Evolutionary conservation across 495 filamentous ascomycete species (phyloP), one percentile per base, ranked within the genome.

Genomic region (Penicillium cinerascens): DNA sequence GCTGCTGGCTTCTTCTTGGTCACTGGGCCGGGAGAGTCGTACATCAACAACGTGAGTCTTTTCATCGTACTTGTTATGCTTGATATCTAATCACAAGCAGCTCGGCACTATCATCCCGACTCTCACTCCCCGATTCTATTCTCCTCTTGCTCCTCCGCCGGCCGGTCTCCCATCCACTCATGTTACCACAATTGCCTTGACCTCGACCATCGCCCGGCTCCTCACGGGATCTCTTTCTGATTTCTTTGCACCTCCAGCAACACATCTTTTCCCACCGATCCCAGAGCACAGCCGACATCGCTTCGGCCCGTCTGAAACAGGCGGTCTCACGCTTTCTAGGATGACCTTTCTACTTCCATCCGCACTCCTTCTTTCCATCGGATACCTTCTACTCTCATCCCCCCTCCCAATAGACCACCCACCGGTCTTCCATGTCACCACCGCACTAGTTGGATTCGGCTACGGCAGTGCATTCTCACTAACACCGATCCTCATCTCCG

Each of bases 381-480:
- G 90, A 40, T 84, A 90, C 42, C 67, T 90, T 20, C 69, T 89
- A 26, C 82, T 97, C 39, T 84, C 92, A 15, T 82, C 86, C 10
- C 87, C 88, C 0, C 46, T 82, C 2, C 75, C 88, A 15, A 83
- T 92, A 58, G 79, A 87, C 44, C 78, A 79, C 52, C 78, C 78
- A 3, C 69, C 79, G 29, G 78, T 88, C 26, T 92, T 96, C 71
- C 88, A 89, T 75, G 63, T 91, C 22, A 85, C 92, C 17, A 92
- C 87, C 8, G 80, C 85, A 0, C 73, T 89, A 11, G 81, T 97
- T 26, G 93, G 93, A 25, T 82, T 91, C 33, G 92, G 92, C 37
- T 98, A 98, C 63, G 93, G 93, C 41, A 90, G 91, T 22, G 82
- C 88, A 36, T 98, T 98, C 72, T 87, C 83, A 36, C 79, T 98